Percentiles rank a stretch among this genome's conserved stretches.
Evolutionary conservation across 106 monocot species (phyloP).

Genomic region (Dendrobium chrysotoxum): DNA sequence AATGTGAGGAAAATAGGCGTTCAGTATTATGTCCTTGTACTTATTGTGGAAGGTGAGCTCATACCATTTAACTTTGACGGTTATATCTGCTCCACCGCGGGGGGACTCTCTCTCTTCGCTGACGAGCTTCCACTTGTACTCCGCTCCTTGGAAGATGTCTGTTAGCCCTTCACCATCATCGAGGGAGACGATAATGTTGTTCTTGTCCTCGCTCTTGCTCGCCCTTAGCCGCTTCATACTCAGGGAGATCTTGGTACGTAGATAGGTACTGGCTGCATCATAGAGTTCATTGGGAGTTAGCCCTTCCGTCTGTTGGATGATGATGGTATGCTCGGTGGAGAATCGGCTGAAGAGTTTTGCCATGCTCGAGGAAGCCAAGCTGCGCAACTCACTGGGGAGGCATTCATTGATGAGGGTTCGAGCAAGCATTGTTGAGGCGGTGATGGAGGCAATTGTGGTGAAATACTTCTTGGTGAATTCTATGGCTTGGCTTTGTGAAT

Average conservation of each 20-base stretch:
- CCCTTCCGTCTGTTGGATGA: conserved; percentile 18
- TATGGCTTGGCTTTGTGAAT: conserved; percentile 3
- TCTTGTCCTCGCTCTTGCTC: background rate
- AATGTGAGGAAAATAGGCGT: conserved; percentile 17
- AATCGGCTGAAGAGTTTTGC: background rate
- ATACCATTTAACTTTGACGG: background rate
- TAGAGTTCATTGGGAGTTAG: conserved; percentile 14
- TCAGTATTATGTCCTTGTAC: conserved; percentile 13
- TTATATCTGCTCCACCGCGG: background rate
- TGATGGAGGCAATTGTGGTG: conserved; percentile 10
- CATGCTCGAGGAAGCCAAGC: conserved; percentile 8
- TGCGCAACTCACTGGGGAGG: conserved; percentile 16
- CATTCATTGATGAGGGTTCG: conserved; percentile 18
- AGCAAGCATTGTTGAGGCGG: conserved; percentile 10
- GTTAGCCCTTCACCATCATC: conserved; percentile 15
- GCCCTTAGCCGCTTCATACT: conserved; percentile 11
- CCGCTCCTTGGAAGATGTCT: conserved; percentile 29
- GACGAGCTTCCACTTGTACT: conserved; percentile 21
- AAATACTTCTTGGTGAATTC: conserved; percentile 12
- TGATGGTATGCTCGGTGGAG: conserved; percentile 13
- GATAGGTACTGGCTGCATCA: conserved; percentile 13
- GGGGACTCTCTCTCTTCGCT: background rate
- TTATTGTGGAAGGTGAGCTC: conserved; percentile 29
- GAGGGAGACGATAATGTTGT: conserved; percentile 3
- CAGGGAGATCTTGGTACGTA: conserved; percentile 8